phyloP scores from a whole-genome alignment of 106 monocot genomes.

The Apostasia shenzhenica region DNA sequence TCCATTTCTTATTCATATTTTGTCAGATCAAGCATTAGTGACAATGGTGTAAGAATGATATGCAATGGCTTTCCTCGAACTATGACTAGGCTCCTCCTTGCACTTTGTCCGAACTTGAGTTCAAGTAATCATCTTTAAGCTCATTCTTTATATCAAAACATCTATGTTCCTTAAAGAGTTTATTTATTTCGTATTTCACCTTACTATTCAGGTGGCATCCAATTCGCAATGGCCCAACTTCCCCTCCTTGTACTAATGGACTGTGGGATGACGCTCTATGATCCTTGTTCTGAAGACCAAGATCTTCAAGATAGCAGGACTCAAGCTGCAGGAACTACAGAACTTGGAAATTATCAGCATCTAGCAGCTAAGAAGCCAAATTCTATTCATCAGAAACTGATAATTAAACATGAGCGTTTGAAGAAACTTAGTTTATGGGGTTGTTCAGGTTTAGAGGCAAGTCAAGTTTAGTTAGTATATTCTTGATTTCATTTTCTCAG shows the following conservation, averaged over 20 bases:
- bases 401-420: slow-evolving; percentile 75
- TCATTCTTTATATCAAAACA: not conserved
- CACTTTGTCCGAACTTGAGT: slow-evolving; percentile 85
- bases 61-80: slow-evolving; percentile 72
- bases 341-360: slow-evolving; percentile 12
- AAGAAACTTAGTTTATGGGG: slow-evolving; percentile 94
- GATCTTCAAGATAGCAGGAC: slow-evolving; percentile 20
- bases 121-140: slow-evolving; percentile 53
- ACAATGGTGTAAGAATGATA: slow-evolving; percentile 97
- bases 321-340: slow-evolving; percentile 3
- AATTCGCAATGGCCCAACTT: slow-evolving; percentile 82
- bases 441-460: slow-evolving; percentile 89
- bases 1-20: not conserved
- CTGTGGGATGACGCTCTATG: slow-evolving; percentile 83
- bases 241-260: slow-evolving; percentile 80
- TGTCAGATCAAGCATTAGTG: slow-evolving; percentile 83
- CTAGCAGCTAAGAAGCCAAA: slow-evolving; percentile 12
- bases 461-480: slow-evolving; percentile 1
- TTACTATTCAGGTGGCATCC: slow-evolving; percentile 72
- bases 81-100: slow-evolving; percentile 74
- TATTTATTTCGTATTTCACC: not conserved
- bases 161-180: no score
- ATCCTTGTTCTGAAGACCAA: slow-evolving; percentile 26
- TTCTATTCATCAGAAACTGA: slow-evolving; percentile 69
- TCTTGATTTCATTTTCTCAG: no score